Evolutionary conservation across 1,139 yeast genomes (phyloP), one percentile per base, ranked within the genome.

Genomic region (Kodamaea plutei): DNA sequence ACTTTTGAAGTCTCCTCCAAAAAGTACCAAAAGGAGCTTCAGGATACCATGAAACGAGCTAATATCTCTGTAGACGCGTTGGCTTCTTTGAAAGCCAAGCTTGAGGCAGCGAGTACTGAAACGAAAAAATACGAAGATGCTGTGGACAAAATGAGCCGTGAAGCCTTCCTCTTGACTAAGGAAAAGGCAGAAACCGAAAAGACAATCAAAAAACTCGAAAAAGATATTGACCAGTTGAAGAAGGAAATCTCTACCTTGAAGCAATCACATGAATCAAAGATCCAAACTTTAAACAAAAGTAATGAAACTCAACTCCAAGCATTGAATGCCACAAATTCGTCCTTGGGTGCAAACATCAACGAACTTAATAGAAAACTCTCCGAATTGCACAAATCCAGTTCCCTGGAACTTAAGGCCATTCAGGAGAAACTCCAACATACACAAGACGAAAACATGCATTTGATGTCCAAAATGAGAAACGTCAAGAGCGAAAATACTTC

Each of bases 81-180:
- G 23, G 33, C 35, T 9, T 13, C 35, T 3, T 39, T 65, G 17
- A 60, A 59, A 33, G 35, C 34, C 6, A 61, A 58, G 33, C 47
- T 64, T 14, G 51, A 50, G 3, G 36, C 46, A 2, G 43, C 57
- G 1, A 68, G 64, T 36, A 53, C 44, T 20, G 76, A 73, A 7
- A 84, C 82, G 45, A 67, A 69, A 16, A 82, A 76, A 40, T 84
- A 91, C 1, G 96, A 89, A 47, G 80, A 77, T 39, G 96, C 95
- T 5, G 81, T 89, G 35, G 89, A 87, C 51, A 87, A 87, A 45
- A 85, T 89, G 95, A 83, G 82, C 37, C 67, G 91, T 26, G 96
- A 88, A 41, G 61, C 89, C 22, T 75, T 87, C 52, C 73, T 73
- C 25, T 59, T 87, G 25, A 71, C 78, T 1, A 76, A 76, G 36